Evolutionary conservation across 164 flowering plant species (phyloP).

Genomic region (Akebia trifoliata): DNA sequence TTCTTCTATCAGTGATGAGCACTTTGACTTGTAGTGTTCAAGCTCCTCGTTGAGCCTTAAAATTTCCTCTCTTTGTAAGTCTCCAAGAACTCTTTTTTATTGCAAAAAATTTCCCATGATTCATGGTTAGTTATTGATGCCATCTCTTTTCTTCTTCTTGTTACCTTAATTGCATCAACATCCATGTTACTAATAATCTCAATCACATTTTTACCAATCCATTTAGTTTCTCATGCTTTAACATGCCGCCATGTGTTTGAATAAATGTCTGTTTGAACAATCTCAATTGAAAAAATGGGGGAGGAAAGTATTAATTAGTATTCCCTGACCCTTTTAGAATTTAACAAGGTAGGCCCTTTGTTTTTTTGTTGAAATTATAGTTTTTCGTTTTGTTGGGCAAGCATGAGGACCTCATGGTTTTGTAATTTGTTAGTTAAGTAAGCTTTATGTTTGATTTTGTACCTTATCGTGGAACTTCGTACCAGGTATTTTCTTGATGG

Average conservation of each 20-base stretch:
- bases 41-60: not conserved
- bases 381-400: not conserved
- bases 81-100: not conserved
- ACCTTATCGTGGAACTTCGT: too few relatives aligned
- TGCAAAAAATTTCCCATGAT: not conserved
- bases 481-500: too few relatives aligned
- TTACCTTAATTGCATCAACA: not conserved
- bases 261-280: not conserved
- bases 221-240: not conserved
- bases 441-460: too few relatives aligned
- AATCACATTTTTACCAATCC: too few relatives aligned
- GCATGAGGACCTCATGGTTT: not conserved
- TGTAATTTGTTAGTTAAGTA: too few relatives aligned
- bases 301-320: not conserved
- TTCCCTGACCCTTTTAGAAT: too few relatives aligned
- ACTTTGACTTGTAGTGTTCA: too few relatives aligned
- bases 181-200: not conserved
- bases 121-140: not conserved
- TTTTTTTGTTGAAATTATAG: not conserved
- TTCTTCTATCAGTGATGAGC: too few relatives aligned
- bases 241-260: conserved; percentile 5
- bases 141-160: not conserved
- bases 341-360: too few relatives aligned
- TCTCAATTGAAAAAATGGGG: too few relatives aligned
- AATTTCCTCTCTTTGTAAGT: not conserved